A percentile compares a stretch with the other conserved stretches of the same genome.
Evolutionary conservation across 2,329 filamentous ascomycete species (phyloP).

Genomic region (Paracamarosporium sp.): DNA sequence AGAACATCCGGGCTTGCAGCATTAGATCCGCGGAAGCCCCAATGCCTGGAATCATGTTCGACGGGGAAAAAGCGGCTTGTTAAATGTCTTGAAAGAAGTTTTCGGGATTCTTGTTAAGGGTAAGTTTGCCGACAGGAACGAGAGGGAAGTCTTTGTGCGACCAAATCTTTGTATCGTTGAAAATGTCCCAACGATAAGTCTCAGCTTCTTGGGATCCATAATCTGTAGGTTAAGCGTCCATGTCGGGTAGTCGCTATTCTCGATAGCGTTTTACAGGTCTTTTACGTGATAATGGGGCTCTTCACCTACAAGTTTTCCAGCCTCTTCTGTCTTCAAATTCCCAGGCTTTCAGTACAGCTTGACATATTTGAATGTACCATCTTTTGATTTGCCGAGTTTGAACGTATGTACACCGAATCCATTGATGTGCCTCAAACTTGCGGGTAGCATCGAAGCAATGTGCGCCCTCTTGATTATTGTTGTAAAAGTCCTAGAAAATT

Average conservation of each 20-base stretch:
- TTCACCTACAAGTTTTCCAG: slow-evolving; percentile 40
- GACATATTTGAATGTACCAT: slow-evolving; percentile 58
- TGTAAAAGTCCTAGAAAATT: slow-evolving; percentile 52
- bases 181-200: slow-evolving; percentile 56
- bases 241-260: slow-evolving; percentile 52
- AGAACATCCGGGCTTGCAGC: slow-evolving; percentile 68
- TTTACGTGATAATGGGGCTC: slow-evolving; percentile 47
- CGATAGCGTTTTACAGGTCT: slow-evolving; percentile 55
- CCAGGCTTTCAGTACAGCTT: slow-evolving; percentile 60
- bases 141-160: slow-evolving; percentile 59
- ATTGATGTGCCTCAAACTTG: slow-evolving; percentile 55
- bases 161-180: slow-evolving; percentile 66
- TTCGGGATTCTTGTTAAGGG: slow-evolving; percentile 59
- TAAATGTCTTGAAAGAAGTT: slow-evolving; percentile 77
- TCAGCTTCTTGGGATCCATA: slow-evolving; percentile 61
- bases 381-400: slow-evolving; percentile 32
- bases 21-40: slow-evolving; percentile 68
- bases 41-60: slow-evolving; percentile 68
- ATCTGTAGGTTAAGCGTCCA: slow-evolving; percentile 64
- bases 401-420: slow-evolving; percentile 58
- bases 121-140: slow-evolving; percentile 57
- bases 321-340: slow-evolving; percentile 52
- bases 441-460: slow-evolving; percentile 43
- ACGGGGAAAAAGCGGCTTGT: slow-evolving; percentile 71
- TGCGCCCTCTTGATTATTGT: slow-evolving; percentile 56